A percentile compares a stretch with the other conserved stretches of the same genome.
phyloP scores from a whole-genome alignment of 768 basidiomycete species.

The Melanogaster broomeanus region DNA sequence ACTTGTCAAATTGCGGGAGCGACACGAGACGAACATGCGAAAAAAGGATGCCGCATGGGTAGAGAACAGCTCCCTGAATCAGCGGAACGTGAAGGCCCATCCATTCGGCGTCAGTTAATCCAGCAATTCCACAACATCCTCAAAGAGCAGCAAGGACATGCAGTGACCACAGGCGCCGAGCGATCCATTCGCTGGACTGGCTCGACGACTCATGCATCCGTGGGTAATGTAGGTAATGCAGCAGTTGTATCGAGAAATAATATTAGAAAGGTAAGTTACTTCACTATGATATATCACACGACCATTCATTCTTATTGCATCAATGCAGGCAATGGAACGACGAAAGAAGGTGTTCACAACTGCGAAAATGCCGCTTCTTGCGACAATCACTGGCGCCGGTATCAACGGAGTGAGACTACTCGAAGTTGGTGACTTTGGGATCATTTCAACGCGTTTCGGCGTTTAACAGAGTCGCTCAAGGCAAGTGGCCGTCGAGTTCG shows the following conservation, averaged over 20 bases:
- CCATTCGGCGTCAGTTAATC: neutral
- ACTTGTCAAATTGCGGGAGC: neutral
- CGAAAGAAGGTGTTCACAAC: conserved; percentile 10
- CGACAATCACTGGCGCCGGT: conserved; percentile 4
- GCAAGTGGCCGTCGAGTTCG: too few species aligned
- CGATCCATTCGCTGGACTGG: conserved; percentile 5
- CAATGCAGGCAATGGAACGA: conserved; percentile 5
- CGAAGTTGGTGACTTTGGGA: conserved; percentile 5
- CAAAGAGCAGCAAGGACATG: conserved; percentile 6
- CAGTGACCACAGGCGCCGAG: neutral
- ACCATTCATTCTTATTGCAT: neutral
- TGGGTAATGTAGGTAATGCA: conserved; percentile 26
- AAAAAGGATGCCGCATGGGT: neutral
- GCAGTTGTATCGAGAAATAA: conserved; percentile 5
- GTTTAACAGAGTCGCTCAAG: too few species aligned
- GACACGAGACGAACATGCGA: conserved; percentile 2
- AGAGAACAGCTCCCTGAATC: neutral
- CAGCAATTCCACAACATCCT: conserved; percentile 5
- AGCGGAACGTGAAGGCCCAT: neutral
- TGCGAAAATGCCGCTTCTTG: conserved; percentile 1
- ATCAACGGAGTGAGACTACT: conserved; percentile 7
- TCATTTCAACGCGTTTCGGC: too few species aligned
- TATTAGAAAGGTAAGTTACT: conserved; percentile 2
- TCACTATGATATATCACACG: too few species aligned
- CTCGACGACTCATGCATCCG: neutral